Base-by-base conservation (phyloP, 371 early-diverging fungal species). In the Mucor circinelloides region DNA sequence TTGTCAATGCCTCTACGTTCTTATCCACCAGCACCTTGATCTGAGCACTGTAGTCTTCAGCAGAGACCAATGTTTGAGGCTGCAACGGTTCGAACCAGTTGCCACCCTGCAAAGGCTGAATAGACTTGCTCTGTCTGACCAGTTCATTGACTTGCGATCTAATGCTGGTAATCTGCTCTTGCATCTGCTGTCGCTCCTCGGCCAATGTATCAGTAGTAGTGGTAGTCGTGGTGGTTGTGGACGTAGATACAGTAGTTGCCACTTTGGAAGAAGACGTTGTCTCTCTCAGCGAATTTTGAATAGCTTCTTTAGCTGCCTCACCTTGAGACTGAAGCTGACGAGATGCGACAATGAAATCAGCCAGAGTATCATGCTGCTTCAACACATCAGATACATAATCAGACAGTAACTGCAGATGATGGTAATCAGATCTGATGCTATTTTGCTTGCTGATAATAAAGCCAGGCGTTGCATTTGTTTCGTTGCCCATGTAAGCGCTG, bases 311-410 rank as follows among this genome's bases (percentile, higher is more conserved):
- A 4, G 75, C 38, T 4, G 27, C 38, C 28, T 78, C 68, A 6
- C 79, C 77, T 27, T 75, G 62, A 6, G 50, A 31, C 30, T 67
- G 69, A 7, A 68, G 63, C 46, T 64, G 54, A 6, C 60, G 34
- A 6, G 62, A 54, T 32, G 48, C 48, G 9, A n/a, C 27, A 6
- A 72, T 32, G 30, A 66, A 75, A 1, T 62, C 34, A 15, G 31
- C 44, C 17, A 74, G 52, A 3, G 28, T 25, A 23, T 44, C 44
- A n/a, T 77, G 68, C 31, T 81, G 82, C 0, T 67, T 27, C 30
- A 76, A 23, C 6, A 77, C 59, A 9, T 61, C 56, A 6, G 70
- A 31, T 0, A 73, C 70, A 68, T 79, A 81, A 0, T 34, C n/a
- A 6, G 54, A 54, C 7, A 81, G 48, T 0, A 42, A 23, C 3